phyloP scores from a whole-genome alignment of 2,329 filamentous ascomycete species.

The Ophiostoma sp. region DNA sequence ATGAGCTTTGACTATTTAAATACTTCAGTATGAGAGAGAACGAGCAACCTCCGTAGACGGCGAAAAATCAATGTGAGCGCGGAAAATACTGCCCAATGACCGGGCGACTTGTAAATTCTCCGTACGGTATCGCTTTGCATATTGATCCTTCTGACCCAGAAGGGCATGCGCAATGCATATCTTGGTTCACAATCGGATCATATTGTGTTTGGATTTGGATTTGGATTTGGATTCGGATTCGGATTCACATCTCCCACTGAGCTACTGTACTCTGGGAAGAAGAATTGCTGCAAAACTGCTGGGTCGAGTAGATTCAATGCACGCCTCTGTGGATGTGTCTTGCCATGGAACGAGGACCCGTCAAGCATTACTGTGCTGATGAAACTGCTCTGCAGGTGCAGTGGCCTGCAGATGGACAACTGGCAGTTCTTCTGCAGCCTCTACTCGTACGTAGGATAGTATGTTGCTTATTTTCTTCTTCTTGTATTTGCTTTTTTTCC shows the following conservation, averaged over 20 bases:
- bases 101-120: too few relatives aligned
- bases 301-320: not conserved
- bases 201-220: not conserved
- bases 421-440: not conserved
- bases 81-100: too few relatives aligned
- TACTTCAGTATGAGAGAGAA: too few relatives aligned
- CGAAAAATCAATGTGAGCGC: too few relatives aligned
- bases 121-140: too few relatives aligned
- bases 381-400: not conserved
- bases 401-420: not conserved
- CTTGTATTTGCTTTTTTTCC: not conserved
- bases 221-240: too few relatives aligned
- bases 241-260: too few relatives aligned
- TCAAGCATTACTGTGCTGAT: conserved; percentile 10
- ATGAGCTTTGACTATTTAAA: too few relatives aligned
- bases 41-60: too few relatives aligned
- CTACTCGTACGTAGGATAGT: not conserved
- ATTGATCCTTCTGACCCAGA: not conserved
- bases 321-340: not conserved
- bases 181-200: conserved; percentile 3
- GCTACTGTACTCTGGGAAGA: too few relatives aligned
- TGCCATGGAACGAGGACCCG: conserved; percentile 2
- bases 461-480: not conserved
- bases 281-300: too few relatives aligned
- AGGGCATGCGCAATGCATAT: not conserved